phyloP scores from a whole-genome alignment of 176 grass and related monocot species.

The Aegilops longissima region DNA sequence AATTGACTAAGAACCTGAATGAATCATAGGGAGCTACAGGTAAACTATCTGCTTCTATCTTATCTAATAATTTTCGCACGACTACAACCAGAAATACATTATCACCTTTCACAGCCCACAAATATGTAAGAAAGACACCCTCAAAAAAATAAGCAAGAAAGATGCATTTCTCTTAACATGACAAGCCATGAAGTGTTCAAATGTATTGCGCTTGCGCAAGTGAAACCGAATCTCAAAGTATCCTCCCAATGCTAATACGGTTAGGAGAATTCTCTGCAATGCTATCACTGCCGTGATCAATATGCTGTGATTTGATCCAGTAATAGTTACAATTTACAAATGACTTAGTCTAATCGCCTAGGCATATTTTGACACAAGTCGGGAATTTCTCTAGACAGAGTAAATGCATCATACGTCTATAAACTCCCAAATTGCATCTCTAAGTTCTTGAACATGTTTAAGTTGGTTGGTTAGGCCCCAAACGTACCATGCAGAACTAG shows the following conservation, averaged over 20 bases:
- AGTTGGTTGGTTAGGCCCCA: neutral
- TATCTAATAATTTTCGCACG: neutral
- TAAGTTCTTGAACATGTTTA: conserved; percentile 3
- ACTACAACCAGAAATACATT: conserved; percentile 17
- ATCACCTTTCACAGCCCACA: neutral
- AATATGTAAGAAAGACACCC: neutral
- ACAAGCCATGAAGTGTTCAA: conserved; percentile 23
- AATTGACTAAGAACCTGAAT: conserved; percentile 13
- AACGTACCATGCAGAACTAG: neutral
- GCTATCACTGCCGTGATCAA: neutral
- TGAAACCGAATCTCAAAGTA: neutral
- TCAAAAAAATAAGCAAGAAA: neutral
- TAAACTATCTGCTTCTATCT: neutral
- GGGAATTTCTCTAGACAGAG: neutral
- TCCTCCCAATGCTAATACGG: neutral
- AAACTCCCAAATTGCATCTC: neutral
- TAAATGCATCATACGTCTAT: neutral
- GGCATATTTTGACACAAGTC: neutral
- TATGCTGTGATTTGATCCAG: neutral
- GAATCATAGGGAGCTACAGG: neutral
- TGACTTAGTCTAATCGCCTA: neutral
- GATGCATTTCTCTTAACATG: conserved; percentile 10
- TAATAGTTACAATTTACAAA: neutral
- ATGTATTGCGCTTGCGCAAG: neutral
- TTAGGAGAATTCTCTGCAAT: neutral